phyloP scores from a whole-genome alignment of 1,139 yeast species.

The Tardiomyces depauwii region DNA sequence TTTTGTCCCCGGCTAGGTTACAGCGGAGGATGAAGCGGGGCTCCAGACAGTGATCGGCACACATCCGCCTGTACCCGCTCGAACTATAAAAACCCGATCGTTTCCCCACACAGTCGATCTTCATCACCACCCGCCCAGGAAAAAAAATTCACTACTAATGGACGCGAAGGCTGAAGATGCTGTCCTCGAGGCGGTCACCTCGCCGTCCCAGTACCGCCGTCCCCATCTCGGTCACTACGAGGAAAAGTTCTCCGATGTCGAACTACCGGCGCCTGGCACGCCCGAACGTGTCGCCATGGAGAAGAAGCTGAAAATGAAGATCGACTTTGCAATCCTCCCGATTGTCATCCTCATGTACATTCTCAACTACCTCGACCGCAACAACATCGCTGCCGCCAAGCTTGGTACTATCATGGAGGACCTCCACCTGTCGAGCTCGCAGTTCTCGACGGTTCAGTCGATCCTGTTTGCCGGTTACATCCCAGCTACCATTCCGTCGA shows the following conservation, averaged over 20 bases:
- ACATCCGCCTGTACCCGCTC: no score
- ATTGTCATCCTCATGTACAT: conserved; percentile 60
- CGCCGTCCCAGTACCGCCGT: not conserved
- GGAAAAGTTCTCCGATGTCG: not conserved
- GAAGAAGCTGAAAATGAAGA: conserved; percentile 44
- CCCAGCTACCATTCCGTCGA: conserved; percentile 55
- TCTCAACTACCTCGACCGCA: conserved; percentile 60
- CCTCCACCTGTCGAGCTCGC: conserved; percentile 41
- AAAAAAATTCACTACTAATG: no score
- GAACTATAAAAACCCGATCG: no score
- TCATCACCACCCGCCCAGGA: no score
- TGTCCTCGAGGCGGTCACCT: not conserved
- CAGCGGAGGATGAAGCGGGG: no score
- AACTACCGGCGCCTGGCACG: not conserved
- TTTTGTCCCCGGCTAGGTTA: no score
- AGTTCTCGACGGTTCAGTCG: conserved; percentile 49
- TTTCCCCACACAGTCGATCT: no score
- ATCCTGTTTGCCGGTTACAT: conserved; percentile 66
- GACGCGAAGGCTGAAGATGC: not conserved
- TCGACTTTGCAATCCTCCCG: conserved; percentile 56
- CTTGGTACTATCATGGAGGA: conserved; percentile 50
- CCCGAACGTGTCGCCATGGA: not conserved
- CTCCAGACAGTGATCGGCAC: no score
- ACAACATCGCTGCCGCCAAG: conserved; percentile 64
- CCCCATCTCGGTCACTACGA: not conserved